Base-by-base conservation (phyloP, 2,329 filamentous ascomycete genomes). In the Trichoderma sp. region DNA sequence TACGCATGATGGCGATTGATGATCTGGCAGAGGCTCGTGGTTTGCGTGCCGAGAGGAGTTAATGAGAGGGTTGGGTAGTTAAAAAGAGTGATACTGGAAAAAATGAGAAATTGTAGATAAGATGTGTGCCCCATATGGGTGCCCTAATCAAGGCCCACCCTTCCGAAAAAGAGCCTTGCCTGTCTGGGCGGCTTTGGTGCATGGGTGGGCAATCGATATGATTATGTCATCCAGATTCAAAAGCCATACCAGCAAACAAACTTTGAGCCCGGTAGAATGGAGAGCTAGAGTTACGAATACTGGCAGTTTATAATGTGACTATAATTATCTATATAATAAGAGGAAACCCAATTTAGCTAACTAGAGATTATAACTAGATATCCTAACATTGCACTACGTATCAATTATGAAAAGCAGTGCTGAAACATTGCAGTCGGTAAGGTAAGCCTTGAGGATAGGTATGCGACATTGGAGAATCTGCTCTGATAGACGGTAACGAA, bases 1-100 rank as follows among this genome's bases (percentile, higher is more conserved):
- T 80, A 86, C 84, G 83, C 84, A 86, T 86, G 71, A 75, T 83
- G 77, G 74, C 75, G 77, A 76, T 72, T 72, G 72, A 69, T 70
- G 67, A 71, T 57, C 73, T 72, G 80, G 77, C 80, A 81, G 80
- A 81, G 80, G 80, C 80, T 81, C 80, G 80, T 81, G 81, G 80
- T 83, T 82, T 83, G 81, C 81, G 75, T 82, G 77, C 79, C 79
- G 78, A 74, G 78, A 74, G 72, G 63, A 56, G 57, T 62, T 71
- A 52, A 68, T 55, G 61, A 70, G 49, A 60, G 55, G 62, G 66
- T 29, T 61, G 64, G 64, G 59, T 58, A 49, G 14, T 31, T 27
- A 63, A 69, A 58, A 40, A 33, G 29, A 55, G 47, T 61, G 29
- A 61, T 52, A 5, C 47, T 19, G 53, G 37, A 63, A 70, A 52